These are phyloP conservation scores for Saccharomycopsis javanensis DNA, from an alignment of 805 yeast genomes.

Conservation along the genomic window DNA sequence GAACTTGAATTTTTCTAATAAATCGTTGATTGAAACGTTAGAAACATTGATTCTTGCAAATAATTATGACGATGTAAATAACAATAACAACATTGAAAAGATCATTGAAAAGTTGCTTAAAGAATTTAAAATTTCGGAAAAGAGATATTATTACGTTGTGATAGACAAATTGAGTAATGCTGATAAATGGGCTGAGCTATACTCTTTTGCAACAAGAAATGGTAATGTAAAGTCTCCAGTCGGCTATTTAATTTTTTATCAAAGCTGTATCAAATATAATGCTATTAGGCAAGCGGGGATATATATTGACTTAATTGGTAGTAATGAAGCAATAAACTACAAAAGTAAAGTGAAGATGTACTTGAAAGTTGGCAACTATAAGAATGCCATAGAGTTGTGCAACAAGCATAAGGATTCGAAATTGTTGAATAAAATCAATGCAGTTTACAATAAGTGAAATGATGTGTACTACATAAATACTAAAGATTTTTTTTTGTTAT, in stretches of 20 bases:
- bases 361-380: conserved; percentile 41
- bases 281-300: conserved; percentile 49
- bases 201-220: conserved; percentile 38
- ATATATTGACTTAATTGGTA: conserved; percentile 46
- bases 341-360: conserved; percentile 42
- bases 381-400: conserved; percentile 42
- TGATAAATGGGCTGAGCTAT: conserved; percentile 47
- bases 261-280: conserved; percentile 42
- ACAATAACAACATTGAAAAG: conserved; percentile 20
- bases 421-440: neutral
- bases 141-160: conserved; percentile 45
- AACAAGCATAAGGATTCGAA: conserved; percentile 30
- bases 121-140: conserved; percentile 48
- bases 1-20: conserved; percentile 33
- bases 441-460: neutral
- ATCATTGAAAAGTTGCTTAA: conserved; percentile 40
- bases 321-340: conserved; percentile 30
- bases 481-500: neutral
- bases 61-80: conserved; percentile 29
- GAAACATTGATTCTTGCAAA: conserved; percentile 34
- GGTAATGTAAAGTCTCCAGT: conserved; percentile 48
- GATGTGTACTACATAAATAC: neutral
- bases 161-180: conserved; percentile 38
- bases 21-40: conserved; percentile 42
- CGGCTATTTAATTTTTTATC: conserved; percentile 57